These are phyloP conservation scores for Hypoxylon sp. DNA, from an alignment of 2,329 filamentous ascomycete genomes.

Conservation along the genomic window DNA sequence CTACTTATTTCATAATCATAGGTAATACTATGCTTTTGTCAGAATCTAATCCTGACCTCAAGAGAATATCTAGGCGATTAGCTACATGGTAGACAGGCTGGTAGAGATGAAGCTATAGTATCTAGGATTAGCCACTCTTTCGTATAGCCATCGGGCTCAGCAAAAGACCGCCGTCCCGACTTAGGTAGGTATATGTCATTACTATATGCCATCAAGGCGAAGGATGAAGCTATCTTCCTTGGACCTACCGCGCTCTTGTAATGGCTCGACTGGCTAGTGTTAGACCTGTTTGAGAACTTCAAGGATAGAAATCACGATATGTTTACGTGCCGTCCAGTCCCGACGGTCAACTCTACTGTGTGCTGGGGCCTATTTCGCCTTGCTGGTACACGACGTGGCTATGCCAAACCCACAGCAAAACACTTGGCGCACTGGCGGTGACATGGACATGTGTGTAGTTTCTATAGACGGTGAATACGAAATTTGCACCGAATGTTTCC, in stretches of 20 bases:
- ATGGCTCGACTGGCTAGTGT: neutral
- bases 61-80: no score
- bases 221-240: neutral
- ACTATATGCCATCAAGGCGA: neutral
- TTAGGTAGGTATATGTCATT: no score
- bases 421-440: neutral
- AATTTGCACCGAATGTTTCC: neutral
- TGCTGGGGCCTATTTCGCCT: neutral
- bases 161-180: no score
- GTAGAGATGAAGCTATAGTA: no score
- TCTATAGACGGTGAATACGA: slow-evolving; percentile 2
- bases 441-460: no score
- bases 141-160: no score
- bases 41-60: no score
- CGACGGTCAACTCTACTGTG: neutral
- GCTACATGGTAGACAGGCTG: no score
- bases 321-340: slow-evolving; percentile 1
- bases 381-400: slow-evolving; percentile 1
- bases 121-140: no score
- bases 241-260: neutral
- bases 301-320: neutral
- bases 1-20: no score
- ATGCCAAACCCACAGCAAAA: neutral
- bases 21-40: no score
- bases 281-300: no score